Base-by-base conservation (phyloP, 352 stramenopile species). In the Plasmopara viticola region DNA sequence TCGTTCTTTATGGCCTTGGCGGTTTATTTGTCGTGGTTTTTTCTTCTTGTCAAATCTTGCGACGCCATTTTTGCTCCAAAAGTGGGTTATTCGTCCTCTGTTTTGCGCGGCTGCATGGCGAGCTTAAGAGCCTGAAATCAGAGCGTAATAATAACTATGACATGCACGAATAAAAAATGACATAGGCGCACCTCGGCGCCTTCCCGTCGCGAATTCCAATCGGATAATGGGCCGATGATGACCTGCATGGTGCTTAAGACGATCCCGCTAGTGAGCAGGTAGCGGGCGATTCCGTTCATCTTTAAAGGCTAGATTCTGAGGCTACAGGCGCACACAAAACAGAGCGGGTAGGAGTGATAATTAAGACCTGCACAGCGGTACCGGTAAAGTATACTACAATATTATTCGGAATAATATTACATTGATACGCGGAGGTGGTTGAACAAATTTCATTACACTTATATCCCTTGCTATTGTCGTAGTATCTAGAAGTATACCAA, bases 211-310 rank as follows among this genome's bases (percentile, higher is more conserved):
- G 80, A 74, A 56, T 87, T 87, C 74, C 77, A 88, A 71, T 90
- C 75, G 17, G 80, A 71, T 13, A 88, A 20, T 12, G 80, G 77
- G 28, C 80, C 77, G 5, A 70, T 66, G 46, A 88, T 68, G 59
- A 87, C 55, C 64, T 90, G 72, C 56, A 69, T 78, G n/a, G 73
- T 71, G 35, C 77, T 77, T 56, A 84, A 63, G 62, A 85, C 72
- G 56, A 90, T 56, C 38, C 77, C 80, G 52, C 77, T 69, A 9
- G 77, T 72, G 53, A 90, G 73, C 58, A 88, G 50, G 57, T 83
- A 90, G 62, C 78, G 80, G 63, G 74, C 68, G 48, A 84, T 69
- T 68, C 77, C 75, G 62, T 88, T 84, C 80, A 90, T 90, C 18
- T 39, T 62, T 40, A 18, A 31, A 48, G n/a, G 10, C 31, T 49